Base-by-base conservation (phyloP, 331 rosid genomes). In the Phaseolus coccineus region DNA sequence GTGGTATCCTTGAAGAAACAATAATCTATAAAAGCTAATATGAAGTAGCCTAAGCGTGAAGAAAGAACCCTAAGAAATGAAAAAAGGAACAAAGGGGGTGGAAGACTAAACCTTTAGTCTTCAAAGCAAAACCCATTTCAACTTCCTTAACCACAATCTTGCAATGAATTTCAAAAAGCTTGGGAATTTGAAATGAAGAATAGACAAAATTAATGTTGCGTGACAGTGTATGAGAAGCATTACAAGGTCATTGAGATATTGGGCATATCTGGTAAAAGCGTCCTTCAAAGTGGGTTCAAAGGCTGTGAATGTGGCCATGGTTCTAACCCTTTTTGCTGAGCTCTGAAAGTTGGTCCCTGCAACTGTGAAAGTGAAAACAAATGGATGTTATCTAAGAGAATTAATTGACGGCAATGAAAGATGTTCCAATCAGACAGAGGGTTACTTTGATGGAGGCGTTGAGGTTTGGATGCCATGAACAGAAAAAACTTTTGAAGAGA, bases 161-260 rank as follows among this genome's bases (percentile, higher is more conserved):
- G 77, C 61, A 83, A 61, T 39, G 65, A 77, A 39, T 10, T 12
- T 6, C 8, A 30, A n/a, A 76, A 76, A 72, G 56, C 19, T 37
- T 19, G 50, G 39, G 78, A 25, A n/a, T 42, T 30, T 35, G 22
- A 27, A 27, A 66, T 22, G 33, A 28, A 64, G 35, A 14, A 0
- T 25, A 56, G 68, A 64, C n/a, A 46, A 47, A 1, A 2, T 39
- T 3, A 22, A 24, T 57, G 55, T 55, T 9, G 35, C 24, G 27
- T n/a, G 33, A 65, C 1, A 0, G 42, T 65, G 46, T 12, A 77
- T 6, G 28, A 84, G 68, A 70, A 76, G 37, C 77, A 67, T 83
- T 90, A 95, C 99, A 5, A 90, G 97, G 84, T 80, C 12, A 55
- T 90, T 95, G 24, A 95, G 94, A 80, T 88, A 95, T 35, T 88